Evolutionary conservation across 106 monocot genomes (phyloP).

Genomic region (Vanilla planifolia): DNA sequence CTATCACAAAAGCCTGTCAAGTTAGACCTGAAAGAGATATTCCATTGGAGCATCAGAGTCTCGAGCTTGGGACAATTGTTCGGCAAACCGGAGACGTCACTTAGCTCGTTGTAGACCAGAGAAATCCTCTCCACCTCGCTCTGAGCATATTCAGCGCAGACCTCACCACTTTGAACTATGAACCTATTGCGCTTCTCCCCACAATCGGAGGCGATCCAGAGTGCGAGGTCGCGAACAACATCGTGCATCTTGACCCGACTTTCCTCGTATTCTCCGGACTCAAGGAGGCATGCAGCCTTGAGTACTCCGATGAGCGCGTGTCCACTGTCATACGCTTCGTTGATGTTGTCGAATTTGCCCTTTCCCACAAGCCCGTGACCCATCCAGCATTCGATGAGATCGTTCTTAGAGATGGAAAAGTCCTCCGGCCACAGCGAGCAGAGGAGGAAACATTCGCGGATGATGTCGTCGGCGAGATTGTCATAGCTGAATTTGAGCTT

Average conservation of each 20-base stretch:
- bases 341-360: not conserved
- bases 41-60: conserved; percentile 3
- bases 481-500: conserved; percentile 21
- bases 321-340: not conserved
- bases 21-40: not conserved
- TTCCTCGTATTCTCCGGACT: not conserved
- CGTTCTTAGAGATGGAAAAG: not conserved
- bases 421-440: conserved; percentile 20
- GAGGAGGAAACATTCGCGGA: conserved; percentile 18
- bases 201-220: conserved; percentile 17
- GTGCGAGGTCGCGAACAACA: conserved; percentile 2
- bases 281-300: conserved; percentile 8
- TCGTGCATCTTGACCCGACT: conserved; percentile 17
- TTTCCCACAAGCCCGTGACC: conserved; percentile 11
- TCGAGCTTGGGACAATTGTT: not conserved
- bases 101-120: not conserved
- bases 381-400: conserved; percentile 20
- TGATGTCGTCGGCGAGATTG: not conserved
- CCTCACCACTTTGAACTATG: not conserved
- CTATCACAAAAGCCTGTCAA: not conserved
- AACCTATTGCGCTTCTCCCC: not conserved
- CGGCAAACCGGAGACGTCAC: not conserved
- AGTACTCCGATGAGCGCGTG: not conserved
- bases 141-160: no score
- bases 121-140: not conserved